Conservation (phyloP, 768 basidiomycete species). For the Pisolithus marmoratus region DNA sequence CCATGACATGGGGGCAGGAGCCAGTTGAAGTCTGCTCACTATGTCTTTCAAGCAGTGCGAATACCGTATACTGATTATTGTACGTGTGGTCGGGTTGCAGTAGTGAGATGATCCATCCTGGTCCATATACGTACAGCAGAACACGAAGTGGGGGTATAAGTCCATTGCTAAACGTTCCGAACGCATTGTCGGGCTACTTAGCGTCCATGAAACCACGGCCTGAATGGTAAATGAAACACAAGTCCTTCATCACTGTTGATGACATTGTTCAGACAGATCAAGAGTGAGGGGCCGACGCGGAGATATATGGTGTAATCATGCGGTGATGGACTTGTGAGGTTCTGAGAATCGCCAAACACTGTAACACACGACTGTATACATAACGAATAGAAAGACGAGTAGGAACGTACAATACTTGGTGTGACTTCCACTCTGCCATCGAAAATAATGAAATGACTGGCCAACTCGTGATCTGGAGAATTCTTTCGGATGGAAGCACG, state of each 20-base stretch:
- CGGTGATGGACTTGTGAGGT: slow-evolving; percentile 19
- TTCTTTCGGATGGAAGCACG: slow-evolving; percentile 3
- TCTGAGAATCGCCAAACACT: slow-evolving; percentile 32
- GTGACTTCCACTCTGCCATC: slow-evolving; percentile 18
- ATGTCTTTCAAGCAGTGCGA: too few species aligned
- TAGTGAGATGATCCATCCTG: not conserved
- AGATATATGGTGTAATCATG: too few species aligned
- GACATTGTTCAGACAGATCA: not conserved
- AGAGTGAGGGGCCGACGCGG: too few species aligned
- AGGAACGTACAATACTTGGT: slow-evolving; percentile 24
- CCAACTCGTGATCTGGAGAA: slow-evolving; percentile 20
- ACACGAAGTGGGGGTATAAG: not conserved
- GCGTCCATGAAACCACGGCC: not conserved
- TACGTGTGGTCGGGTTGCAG: too few species aligned
- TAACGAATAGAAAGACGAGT: not conserved
- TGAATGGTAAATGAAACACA: not conserved
- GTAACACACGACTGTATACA: not conserved
- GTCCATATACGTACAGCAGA: not conserved
- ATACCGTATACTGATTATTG: too few species aligned
- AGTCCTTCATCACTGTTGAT: not conserved
- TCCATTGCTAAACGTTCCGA: not conserved
- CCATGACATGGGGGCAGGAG: too few species aligned
- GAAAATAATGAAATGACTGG: slow-evolving; percentile 24
- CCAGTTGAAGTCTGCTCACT: too few species aligned
- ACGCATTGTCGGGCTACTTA: too few species aligned